A percentile compares a stretch with the other conserved stretches of the same genome.
phyloP scores from a whole-genome alignment of 331 rosid species.

The Dryas integrifolia region DNA sequence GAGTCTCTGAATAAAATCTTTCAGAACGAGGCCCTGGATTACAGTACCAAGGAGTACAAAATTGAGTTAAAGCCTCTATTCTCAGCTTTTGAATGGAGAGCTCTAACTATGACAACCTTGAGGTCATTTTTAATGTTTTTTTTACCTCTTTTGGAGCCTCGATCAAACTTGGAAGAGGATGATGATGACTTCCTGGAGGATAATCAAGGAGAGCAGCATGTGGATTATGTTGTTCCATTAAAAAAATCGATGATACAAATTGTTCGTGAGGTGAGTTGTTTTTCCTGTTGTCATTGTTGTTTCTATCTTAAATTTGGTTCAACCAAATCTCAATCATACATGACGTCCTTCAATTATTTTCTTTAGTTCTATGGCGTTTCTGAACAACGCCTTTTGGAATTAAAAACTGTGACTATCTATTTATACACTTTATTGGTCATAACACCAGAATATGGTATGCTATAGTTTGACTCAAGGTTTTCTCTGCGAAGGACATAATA shows the following conservation, averaged over 20 bases:
- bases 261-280: slow-evolving; percentile 61
- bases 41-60: slow-evolving; percentile 60
- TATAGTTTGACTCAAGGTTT: neutral
- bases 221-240: slow-evolving; percentile 68
- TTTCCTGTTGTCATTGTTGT: slow-evolving; percentile 10
- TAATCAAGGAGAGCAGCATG: slow-evolving; percentile 35
- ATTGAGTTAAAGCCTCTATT: slow-evolving; percentile 70
- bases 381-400: neutral
- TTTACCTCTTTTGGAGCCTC: slow-evolving; percentile 89
- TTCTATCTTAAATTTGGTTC: neutral
- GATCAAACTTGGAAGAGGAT: slow-evolving; percentile 57
- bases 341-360: neutral
- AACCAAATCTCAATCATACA: neutral
- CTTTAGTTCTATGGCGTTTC: neutral
- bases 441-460: neutral
- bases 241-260: slow-evolving; percentile 82
- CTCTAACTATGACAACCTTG: slow-evolving; percentile 56
- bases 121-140: slow-evolving; percentile 69
- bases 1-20: slow-evolving; percentile 41
- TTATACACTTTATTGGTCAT: neutral
- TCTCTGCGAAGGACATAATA: neutral
- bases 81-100: slow-evolving; percentile 67
- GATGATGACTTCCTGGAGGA: slow-evolving; percentile 67
- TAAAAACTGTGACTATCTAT: neutral
- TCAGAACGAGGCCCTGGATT: slow-evolving; percentile 38